A percentile compares a stretch with the other conserved stretches of the same genome.
Conservation (phyloP, 139 green algal genomes). For the Picochlorum costavermella region DNA sequence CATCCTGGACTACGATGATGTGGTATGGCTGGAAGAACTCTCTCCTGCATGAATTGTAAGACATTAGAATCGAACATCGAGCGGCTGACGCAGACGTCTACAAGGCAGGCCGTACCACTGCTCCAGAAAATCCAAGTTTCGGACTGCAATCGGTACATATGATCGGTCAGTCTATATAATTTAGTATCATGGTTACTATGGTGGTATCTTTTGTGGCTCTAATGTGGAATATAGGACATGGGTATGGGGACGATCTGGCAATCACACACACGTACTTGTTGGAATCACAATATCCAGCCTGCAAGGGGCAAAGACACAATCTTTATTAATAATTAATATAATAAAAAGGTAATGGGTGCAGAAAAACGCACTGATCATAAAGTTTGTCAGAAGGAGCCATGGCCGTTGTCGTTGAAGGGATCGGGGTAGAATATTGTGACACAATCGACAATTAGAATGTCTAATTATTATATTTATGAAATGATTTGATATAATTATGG, state of each 20-base stretch:
- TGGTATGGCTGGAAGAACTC: conserved; percentile 85
- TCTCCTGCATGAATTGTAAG: conserved; percentile 35
- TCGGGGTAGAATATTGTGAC: neutral
- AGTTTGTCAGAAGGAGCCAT: neutral
- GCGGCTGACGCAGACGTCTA: too few species aligned
- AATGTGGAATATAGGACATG: too few species aligned
- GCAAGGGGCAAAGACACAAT: neutral
- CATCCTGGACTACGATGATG: conserved; percentile 87
- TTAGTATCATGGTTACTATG: too few species aligned
- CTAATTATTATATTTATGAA: too few species aligned
- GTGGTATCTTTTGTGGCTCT: too few species aligned
- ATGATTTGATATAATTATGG: too few species aligned
- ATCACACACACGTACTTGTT: conserved; percentile 48
- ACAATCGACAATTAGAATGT: too few species aligned
- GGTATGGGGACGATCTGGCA: too few species aligned
- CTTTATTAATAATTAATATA: neutral
- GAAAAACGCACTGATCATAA: neutral
- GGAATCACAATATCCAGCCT: conserved; percentile 80
- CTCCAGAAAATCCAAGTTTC: conserved; percentile 79
- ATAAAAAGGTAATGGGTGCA: neutral
- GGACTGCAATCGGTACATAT: conserved; percentile 11
- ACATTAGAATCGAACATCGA: too few species aligned
- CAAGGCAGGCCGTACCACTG: conserved; percentile 40
- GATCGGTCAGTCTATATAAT: neutral
- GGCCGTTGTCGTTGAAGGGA: neutral